phyloP scores from a whole-genome alignment of 495 filamentous ascomycete genomes.

The Penicillium roqueforti region DNA sequence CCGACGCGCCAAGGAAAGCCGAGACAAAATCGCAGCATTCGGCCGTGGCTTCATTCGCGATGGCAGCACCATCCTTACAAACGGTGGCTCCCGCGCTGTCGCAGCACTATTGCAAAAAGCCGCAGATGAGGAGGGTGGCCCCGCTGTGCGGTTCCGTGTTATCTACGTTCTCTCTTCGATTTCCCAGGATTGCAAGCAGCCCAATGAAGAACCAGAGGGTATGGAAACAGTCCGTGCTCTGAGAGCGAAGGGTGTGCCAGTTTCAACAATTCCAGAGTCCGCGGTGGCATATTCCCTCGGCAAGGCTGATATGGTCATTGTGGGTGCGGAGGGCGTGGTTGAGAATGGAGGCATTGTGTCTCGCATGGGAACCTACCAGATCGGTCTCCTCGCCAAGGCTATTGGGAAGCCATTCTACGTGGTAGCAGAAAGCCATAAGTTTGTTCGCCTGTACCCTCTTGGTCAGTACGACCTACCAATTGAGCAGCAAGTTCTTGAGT shows the following conservation, averaged over 20 bases:
- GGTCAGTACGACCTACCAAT: constrained; percentile 75
- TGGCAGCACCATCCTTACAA: constrained; percentile 75
- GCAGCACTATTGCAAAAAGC: constrained; percentile 70
- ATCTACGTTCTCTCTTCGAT: constrained; percentile 65
- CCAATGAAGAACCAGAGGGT: constrained; percentile 50
- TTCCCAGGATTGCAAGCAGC: constrained; percentile 26
- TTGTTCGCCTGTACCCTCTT: constrained; percentile 75
- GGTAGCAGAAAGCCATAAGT: constrained; percentile 93
- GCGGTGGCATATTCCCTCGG: constrained; percentile 82
- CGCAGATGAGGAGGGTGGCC: constrained; percentile 57
- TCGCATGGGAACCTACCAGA: constrained; percentile 85
- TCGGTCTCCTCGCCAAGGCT: constrained; percentile 74
- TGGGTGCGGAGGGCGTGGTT: constrained; percentile 91
- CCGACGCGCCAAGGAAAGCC: constrained; percentile 75
- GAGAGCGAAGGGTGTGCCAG: constrained; percentile 67
- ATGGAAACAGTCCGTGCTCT: constrained; percentile 62
- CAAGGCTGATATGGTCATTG: constrained; percentile 76
- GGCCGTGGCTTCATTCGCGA: constrained; percentile 75
- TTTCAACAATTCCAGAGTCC: constrained; percentile 75
- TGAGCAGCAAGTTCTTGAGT: constrained; percentile 70
- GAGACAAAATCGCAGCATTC: constrained; percentile 74
- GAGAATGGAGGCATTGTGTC: constrained; percentile 92
- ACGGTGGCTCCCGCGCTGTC: constrained; percentile 81
- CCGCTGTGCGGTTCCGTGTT: constrained; percentile 68
- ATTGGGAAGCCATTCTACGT: constrained; percentile 82